Evolutionary conservation across 129 eudicot genomes (phyloP).

Genomic region (Artemisia argyi): DNA sequence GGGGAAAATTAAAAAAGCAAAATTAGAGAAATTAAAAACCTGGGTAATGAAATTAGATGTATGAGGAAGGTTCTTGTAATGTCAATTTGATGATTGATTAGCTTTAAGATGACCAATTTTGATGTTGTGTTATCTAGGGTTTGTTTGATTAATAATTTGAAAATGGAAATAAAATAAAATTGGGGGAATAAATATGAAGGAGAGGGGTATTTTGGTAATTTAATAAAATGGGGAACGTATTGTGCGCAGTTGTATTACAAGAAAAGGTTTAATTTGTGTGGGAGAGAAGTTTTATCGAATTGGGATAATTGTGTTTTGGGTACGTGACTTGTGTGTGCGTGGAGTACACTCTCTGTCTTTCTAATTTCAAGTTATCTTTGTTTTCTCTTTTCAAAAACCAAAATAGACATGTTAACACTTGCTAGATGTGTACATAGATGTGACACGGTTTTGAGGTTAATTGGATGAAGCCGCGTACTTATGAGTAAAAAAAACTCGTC

Average conservation of each 20-base stretch:
- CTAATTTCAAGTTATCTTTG: background rate
- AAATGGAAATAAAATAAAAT: constrained; percentile 24
- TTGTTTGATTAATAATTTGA: constrained; percentile 34
- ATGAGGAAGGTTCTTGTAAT: constrained; percentile 6
- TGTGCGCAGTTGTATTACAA: constrained; percentile 38
- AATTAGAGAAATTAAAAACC: constrained; percentile 35
- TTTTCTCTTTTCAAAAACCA: no score
- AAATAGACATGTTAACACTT: no score
- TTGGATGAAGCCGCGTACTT: no score
- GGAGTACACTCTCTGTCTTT: constrained; percentile 5
- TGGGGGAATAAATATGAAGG: constrained; percentile 26
- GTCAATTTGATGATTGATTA: constrained; percentile 27
- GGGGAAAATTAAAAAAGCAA: constrained; percentile 17
- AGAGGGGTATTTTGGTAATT: constrained; percentile 29
- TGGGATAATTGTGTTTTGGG: background rate
- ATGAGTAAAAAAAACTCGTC: no score
- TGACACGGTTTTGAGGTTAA: no score
- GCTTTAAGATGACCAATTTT: constrained; percentile 31
- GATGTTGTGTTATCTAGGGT: constrained; percentile 45
- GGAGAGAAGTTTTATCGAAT: constrained; percentile 38
- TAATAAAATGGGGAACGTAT: constrained; percentile 33
- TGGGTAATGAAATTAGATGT: constrained; percentile 15
- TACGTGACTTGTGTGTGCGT: constrained; percentile 35
- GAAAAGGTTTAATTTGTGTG: constrained; percentile 45
- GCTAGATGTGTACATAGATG: no score